phyloP scores from a whole-genome alignment of 2,329 filamentous ascomycete species.

The Colletotrichum sp. region DNA sequence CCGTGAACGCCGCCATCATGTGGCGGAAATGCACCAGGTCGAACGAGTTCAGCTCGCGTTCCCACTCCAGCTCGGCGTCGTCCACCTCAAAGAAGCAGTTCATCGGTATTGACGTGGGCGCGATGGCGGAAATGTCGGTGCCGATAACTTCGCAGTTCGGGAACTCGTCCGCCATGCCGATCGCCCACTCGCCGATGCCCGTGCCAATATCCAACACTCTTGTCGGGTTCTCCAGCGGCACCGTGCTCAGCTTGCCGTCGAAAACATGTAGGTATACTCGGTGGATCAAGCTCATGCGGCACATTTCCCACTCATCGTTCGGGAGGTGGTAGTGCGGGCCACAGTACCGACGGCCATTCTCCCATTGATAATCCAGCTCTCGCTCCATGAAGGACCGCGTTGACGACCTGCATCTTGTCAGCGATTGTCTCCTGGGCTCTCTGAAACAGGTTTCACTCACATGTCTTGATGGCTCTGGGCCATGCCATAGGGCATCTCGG shows the following conservation, averaged over 20 bases:
- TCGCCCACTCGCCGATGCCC: conserved; percentile 59
- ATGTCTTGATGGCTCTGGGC: conserved; percentile 38
- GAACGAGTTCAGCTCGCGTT: conserved; percentile 54
- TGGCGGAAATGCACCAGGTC: conserved; percentile 63
- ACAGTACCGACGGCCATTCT: conserved; percentile 69
- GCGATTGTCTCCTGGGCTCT: conserved; percentile 13
- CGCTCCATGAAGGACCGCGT: conserved; percentile 54
- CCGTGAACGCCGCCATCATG: conserved; percentile 60
- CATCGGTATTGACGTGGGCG: conserved; percentile 59
- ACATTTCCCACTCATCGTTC: conserved; percentile 70
- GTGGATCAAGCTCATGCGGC: conserved; percentile 65
- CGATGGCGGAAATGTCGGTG: conserved; percentile 64
- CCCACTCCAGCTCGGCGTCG: conserved; percentile 64
- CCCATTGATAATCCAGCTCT: conserved; percentile 61
- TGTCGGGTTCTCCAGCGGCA: conserved; percentile 41
- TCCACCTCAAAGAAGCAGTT: conserved; percentile 67
- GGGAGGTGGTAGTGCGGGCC: conserved; percentile 66
- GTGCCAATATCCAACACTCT: conserved; percentile 63
- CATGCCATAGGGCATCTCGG: conserved; percentile 35
- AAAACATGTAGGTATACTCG: conserved; percentile 64
- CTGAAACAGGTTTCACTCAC: conserved; percentile 37
- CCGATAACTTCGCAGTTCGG: conserved; percentile 62
- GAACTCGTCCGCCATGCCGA: conserved; percentile 58
- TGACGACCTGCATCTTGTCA: conserved; percentile 38
- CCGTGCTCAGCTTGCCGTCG: conserved; percentile 48